Conservation (phyloP, 2,329 filamentous ascomycete genomes). For the Ophiocordyceps camponoti-saundersi region DNA sequence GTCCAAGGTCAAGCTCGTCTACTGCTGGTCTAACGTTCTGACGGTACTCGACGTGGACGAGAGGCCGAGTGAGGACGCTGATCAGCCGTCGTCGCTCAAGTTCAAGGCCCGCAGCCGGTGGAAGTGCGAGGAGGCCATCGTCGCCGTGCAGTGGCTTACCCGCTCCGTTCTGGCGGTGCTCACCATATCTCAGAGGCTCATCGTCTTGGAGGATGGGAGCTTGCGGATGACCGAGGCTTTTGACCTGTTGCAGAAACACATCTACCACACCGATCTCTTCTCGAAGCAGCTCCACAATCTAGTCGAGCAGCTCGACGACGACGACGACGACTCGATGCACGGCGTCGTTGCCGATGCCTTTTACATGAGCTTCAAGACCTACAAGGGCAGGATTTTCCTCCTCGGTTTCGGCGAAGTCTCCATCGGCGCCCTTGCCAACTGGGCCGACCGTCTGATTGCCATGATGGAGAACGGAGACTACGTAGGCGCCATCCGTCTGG, state of each 20-base stretch:
- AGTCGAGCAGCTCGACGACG: constrained; percentile 77
- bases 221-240: constrained; percentile 91
- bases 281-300: constrained; percentile 70
- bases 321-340: constrained; percentile 68
- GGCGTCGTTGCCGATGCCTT: constrained; percentile 94
- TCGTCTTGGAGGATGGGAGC: constrained; percentile 77
- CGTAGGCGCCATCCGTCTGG: constrained; percentile 75
- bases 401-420: constrained; percentile 88
- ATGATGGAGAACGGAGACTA: constrained; percentile 97
- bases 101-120: constrained; percentile 78
- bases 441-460: constrained; percentile 84
- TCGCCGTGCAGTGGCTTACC: constrained; percentile 92
- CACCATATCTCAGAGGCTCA: constrained; percentile 83
- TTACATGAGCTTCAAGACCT: constrained; percentile 91
- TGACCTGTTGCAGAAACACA: constrained; percentile 79
- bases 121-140: constrained; percentile 89
- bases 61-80: constrained; percentile 46
- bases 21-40: constrained; percentile 97
- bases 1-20: constrained; percentile 76
- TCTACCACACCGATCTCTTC: constrained; percentile 83
- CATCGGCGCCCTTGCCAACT: constrained; percentile 85
- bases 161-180: constrained; percentile 81
- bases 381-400: constrained; percentile 85
- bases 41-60: constrained; percentile 83
- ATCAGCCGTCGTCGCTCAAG: constrained; percentile 60